These are phyloP conservation scores for Diutina ranongensis DNA, from an alignment of 1,139 yeast species.

Conservation along the genomic window DNA sequence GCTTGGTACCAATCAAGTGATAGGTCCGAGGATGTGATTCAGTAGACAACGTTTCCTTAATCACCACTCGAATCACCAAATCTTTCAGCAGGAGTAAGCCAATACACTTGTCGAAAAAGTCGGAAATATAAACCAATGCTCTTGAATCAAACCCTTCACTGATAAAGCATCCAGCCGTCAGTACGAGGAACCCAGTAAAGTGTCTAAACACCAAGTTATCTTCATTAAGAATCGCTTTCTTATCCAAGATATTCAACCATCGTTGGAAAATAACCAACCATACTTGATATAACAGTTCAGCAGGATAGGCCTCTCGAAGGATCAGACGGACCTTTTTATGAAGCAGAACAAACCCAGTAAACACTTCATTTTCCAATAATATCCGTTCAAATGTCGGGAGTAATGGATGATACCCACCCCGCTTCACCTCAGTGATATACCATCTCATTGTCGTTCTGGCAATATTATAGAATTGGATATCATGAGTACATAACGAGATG, in stretches of 20 bases:
- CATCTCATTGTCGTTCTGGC: constrained; percentile 38
- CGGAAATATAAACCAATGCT: constrained; percentile 20
- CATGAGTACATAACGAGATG: constrained; percentile 44
- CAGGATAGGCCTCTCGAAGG: constrained; percentile 46
- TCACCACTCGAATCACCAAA: constrained; percentile 35
- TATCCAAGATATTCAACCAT: constrained; percentile 32
- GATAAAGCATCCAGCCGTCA: constrained; percentile 27
- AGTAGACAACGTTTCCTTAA: constrained; percentile 31
- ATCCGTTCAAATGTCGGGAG: constrained; percentile 37
- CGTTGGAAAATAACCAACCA: constrained; percentile 51
- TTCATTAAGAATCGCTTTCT: constrained; percentile 16
- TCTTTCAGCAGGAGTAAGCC: constrained; percentile 38
- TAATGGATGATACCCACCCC: constrained; percentile 10
- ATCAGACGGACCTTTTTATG: constrained; percentile 56
- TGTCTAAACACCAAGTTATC: constrained; percentile 41
- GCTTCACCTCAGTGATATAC: constrained; percentile 26
- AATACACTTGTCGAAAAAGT: constrained; percentile 40
- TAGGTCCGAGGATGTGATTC: constrained; percentile 38
- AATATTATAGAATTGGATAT: constrained; percentile 41
- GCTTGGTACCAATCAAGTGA: constrained; percentile 23
- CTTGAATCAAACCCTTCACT: constrained; percentile 20
- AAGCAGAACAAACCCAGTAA: constrained; percentile 67
- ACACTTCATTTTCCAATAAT: constrained; percentile 45
- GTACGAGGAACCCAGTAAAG: constrained; percentile 42
- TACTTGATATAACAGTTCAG: constrained; percentile 46